Evolutionary conservation across 495 filamentous ascomycete genomes (phyloP), one percentile per base, ranked within the genome.

Genomic region (Talaromyces wortmannii): DNA sequence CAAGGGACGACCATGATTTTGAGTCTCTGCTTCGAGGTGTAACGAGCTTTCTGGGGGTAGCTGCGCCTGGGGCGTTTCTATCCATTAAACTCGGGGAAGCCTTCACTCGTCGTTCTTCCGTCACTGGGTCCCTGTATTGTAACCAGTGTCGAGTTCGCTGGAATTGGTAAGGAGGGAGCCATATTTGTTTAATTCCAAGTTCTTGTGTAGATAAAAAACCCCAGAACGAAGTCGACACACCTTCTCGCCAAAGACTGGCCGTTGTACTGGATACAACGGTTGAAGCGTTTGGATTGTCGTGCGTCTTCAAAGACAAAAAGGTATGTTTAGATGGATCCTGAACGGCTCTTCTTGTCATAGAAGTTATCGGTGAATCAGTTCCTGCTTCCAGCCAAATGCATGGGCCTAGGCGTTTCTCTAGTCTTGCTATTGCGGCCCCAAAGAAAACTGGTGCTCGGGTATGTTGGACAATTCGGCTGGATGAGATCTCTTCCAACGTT

Each of bases 351-450:
- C 42, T 62, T 11, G 57, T 48, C 64, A 73, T 70, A n/a, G 63
- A 18, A 45, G 67, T 61, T 11, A 73, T 64, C 1, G 66, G 61
- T 4, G 66, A 64, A 43, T 63, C 60, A 3, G 56, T 59, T 11
- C 70, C 70, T 5, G 70, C 70, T 32, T 75, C 72, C 15, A 75
- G 57, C 64, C 66, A 75, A 29, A 64, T 57, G 18, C 59, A 67
- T 7, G 61, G 42, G 0, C 65, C 62, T 7, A 65, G 57, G 11
- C 58, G 52, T 4, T 54, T 11, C 31, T 67, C 60, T 15, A 74
- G 42, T 7, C 69, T 59, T 11, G 52, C 56, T 1, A 72, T 58
- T 0, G 70, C 70, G 8, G 61, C 53, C 6, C 49, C 49, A 46
- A 74, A 74, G 54, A 62, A 68, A 0, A 74, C 71, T 2, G 69